Percentiles rank a stretch among this genome's conserved stretches.
Conservation (phyloP, 345 rosid species). For the Bruguiera gymnorhiza region DNA sequence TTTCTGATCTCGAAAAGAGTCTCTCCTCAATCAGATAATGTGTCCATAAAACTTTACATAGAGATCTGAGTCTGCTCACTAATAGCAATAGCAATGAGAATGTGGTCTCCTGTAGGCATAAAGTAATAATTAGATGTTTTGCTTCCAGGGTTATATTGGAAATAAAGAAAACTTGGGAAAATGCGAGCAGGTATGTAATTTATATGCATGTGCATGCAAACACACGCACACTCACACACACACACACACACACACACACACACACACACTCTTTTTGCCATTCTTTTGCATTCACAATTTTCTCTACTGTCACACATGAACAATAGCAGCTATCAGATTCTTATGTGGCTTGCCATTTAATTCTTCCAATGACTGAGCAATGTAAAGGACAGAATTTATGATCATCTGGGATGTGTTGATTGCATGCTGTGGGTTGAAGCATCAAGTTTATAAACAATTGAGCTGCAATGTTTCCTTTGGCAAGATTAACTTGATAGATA, state of each 20-base stretch:
- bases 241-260: no score
- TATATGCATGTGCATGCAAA: not conserved
- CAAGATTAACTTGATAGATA: not conserved
- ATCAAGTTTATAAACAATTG: not conserved
- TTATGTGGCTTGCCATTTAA: not conserved
- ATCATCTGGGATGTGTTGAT: not conserved
- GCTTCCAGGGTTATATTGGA: slow-evolving; percentile 54
- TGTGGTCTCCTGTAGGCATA: not conserved
- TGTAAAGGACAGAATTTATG: not conserved
- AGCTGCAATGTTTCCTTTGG: not conserved
- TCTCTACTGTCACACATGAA: not conserved
- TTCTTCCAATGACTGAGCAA: not conserved
- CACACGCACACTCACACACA: no score
- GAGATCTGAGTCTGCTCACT: not conserved
- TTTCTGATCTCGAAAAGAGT: not conserved
- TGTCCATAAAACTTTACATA: not conserved
- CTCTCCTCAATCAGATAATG: not conserved
- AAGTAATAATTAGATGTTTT: not conserved
- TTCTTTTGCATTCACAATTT: slow-evolving; percentile 7
- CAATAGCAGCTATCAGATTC: not conserved
- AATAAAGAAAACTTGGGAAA: slow-evolving; percentile 66
- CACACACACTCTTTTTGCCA: not conserved
- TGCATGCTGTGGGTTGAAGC: not conserved
- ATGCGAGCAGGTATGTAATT: slow-evolving; percentile 65
- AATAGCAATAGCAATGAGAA: not conserved